phyloP scores from a whole-genome alignment of 2,329 filamentous ascomycete species.

The Xylariaceae sp. region DNA sequence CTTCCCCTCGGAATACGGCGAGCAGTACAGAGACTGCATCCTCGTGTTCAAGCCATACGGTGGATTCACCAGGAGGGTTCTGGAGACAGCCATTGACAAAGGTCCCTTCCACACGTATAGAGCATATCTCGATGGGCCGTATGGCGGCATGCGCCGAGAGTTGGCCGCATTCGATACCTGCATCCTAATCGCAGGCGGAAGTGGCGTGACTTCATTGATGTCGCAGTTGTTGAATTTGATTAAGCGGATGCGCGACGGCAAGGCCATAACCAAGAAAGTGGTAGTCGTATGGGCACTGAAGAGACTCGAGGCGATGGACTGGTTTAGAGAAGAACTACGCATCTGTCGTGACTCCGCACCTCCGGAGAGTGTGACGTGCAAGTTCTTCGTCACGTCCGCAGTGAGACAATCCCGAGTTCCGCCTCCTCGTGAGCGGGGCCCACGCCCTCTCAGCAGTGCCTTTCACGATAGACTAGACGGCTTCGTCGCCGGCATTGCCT shows the following conservation, averaged over 20 bases:
- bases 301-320: slow-evolving; percentile 90
- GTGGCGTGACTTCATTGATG: slow-evolving; percentile 90
- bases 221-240: slow-evolving; percentile 92
- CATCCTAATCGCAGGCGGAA: slow-evolving; percentile 90
- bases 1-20: slow-evolving; percentile 89
- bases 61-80: slow-evolving; percentile 84
- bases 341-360: slow-evolving; percentile 91
- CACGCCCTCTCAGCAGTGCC: slow-evolving; percentile 70
- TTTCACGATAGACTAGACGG: slow-evolving; percentile 88
- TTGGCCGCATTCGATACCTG: slow-evolving; percentile 92
- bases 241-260: slow-evolving; percentile 92
- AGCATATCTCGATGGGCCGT: slow-evolving; percentile 90
- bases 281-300: slow-evolving; percentile 95
- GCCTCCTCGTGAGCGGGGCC: slow-evolving; percentile 44
- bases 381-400: slow-evolving; percentile 89
- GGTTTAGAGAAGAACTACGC: slow-evolving; percentile 93
- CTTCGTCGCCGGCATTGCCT: slow-evolving; percentile 83
- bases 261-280: slow-evolving; percentile 87
- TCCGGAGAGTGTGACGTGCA: slow-evolving; percentile 85
- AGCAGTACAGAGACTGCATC: slow-evolving; percentile 84
- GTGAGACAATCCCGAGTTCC: slow-evolving; percentile 51
- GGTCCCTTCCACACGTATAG: slow-evolving; percentile 91
- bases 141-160: slow-evolving; percentile 89
- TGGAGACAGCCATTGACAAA: slow-evolving; percentile 81
- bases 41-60: slow-evolving; percentile 90